These are phyloP conservation scores for Aspergillus sparsus DNA, from an alignment of 495 filamentous ascomycete species.

Conservation along the genomic window DNA sequence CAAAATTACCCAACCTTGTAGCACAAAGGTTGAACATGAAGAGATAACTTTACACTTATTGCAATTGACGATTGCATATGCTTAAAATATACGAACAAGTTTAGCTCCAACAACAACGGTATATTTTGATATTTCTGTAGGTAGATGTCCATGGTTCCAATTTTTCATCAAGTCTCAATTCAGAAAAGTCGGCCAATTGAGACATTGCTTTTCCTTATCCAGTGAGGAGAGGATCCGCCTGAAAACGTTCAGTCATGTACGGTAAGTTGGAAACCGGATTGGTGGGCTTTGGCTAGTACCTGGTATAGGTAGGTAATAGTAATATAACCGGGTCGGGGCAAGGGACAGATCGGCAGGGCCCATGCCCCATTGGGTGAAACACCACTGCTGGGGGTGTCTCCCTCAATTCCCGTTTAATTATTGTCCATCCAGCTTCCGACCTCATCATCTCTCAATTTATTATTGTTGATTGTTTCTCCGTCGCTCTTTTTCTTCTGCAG, in stretches of 20 bases:
- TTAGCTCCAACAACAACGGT: no score
- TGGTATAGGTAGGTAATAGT: conserved; percentile 2
- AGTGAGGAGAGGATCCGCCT: neutral
- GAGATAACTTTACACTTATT: no score
- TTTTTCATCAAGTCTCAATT: no score
- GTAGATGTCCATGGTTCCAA: no score
- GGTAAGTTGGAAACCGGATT: neutral
- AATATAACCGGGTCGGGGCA: conserved; percentile 7
- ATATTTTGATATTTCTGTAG: no score
- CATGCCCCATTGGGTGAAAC: conserved; percentile 24
- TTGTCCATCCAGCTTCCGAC: conserved; percentile 10
- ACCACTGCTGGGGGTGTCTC: conserved; percentile 9
- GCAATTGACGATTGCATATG: no score
- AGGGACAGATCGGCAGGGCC: conserved; percentile 23
- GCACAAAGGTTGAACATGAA: no score
- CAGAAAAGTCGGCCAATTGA: neutral
- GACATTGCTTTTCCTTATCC: neutral
- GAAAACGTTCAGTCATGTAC: neutral
- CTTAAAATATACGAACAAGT: no score
- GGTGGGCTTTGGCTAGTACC: neutral
- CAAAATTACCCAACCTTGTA: no score
- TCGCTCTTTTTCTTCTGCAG: conserved; percentile 26
- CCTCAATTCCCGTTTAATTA: conserved; percentile 3
- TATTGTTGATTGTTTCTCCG: conserved; percentile 9
- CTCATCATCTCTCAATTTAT: conserved; percentile 7